These are phyloP conservation scores for Astrephomene gubernaculifera DNA, from an alignment of 139 green algal genomes.

Conservation along the genomic window DNA sequence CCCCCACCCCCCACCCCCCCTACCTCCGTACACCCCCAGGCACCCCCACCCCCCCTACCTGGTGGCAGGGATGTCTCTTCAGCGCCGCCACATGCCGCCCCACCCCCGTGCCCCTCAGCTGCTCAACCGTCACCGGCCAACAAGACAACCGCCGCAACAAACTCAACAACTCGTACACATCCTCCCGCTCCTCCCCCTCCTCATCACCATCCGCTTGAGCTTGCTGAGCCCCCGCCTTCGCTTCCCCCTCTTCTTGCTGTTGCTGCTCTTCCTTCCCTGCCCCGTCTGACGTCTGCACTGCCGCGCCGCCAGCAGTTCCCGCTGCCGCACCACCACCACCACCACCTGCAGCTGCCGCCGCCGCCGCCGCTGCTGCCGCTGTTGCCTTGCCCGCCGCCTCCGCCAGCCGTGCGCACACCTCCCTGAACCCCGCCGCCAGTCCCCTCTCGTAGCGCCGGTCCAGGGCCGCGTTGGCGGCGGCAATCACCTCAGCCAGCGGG, in stretches of 20 bases:
- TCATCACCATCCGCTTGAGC: no score
- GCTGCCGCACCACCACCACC: not conserved
- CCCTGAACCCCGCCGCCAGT: constrained; percentile 36
- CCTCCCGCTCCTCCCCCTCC: no score
- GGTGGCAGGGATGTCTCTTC: constrained; percentile 26
- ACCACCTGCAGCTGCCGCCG: not conserved
- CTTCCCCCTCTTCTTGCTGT: no score
- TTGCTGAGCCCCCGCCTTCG: no score
- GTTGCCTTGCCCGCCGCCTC: not conserved
- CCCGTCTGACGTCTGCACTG: not conserved
- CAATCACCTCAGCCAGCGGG: constrained; percentile 51
- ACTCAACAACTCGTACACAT: constrained; percentile 10
- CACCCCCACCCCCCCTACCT: not conserved
- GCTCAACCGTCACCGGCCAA: constrained; percentile 6
- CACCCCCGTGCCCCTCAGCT: not conserved
- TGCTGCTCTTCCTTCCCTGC: no score
- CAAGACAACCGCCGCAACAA: constrained; percentile 20
- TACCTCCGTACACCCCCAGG: not conserved
- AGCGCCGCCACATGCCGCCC: constrained; percentile 45
- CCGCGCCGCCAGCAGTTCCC: not conserved
- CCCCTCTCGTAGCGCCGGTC: constrained; percentile 12
- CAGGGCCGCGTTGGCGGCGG: constrained; percentile 55
- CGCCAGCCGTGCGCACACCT: constrained; percentile 30
- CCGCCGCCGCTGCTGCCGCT: not conserved
- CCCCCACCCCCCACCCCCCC: not conserved